phyloP scores from a whole-genome alignment of 768 basidiomycete species.

The Calocera viscosa region DNA sequence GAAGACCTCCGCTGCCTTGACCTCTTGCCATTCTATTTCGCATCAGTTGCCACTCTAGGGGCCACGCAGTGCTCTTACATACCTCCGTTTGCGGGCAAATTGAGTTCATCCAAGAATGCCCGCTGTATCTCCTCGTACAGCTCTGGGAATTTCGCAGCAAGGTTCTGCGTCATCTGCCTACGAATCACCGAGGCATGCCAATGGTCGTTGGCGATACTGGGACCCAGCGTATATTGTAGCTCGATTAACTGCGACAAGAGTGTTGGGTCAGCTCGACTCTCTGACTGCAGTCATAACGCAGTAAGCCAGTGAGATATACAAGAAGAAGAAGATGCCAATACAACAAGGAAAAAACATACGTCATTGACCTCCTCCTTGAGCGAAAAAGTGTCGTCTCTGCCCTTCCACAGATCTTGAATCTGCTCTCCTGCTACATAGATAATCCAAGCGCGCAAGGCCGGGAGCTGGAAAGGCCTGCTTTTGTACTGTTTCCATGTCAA shows the following conservation, averaged over 20 bases:
- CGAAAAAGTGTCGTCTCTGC: not conserved
- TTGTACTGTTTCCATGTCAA: not conserved
- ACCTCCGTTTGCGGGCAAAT: constrained; percentile 5
- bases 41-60: not conserved
- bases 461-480: not conserved
- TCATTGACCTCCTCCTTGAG: not conserved
- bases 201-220: constrained; percentile 22
- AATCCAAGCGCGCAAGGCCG: not conserved
- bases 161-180: constrained; percentile 16
- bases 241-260: constrained; percentile 26
- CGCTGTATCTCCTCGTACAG: constrained; percentile 14
- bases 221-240: constrained; percentile 30
- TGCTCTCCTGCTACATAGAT: not conserved
- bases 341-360: not conserved
- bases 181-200: constrained; percentile 28
- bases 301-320: not conserved
- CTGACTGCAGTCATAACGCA: not conserved
- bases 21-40: constrained; percentile 20
- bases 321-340: too few relatives aligned
- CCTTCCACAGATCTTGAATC: not conserved
- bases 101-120: constrained; percentile 5
- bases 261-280: not conserved
- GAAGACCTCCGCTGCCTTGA: constrained; percentile 19
- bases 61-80: not conserved
- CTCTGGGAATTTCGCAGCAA: constrained; percentile 10